Conservation (phyloP, 306 rosid species). For the Trifolium fragiferum region DNA sequence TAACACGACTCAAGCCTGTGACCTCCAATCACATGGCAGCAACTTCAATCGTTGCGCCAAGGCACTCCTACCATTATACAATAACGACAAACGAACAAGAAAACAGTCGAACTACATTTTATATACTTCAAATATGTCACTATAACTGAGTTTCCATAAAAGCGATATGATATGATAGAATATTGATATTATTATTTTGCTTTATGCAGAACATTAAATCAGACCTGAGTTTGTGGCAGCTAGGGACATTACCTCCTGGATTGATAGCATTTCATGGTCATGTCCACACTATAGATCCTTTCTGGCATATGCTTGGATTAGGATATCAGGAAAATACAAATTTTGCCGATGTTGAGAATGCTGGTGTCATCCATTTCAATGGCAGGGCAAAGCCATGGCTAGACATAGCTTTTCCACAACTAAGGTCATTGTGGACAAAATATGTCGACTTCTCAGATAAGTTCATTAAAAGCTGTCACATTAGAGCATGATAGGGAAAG, state of each 20-base stretch:
- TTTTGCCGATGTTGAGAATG: constrained; percentile 66
- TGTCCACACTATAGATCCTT: constrained; percentile 81
- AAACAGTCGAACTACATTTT: constrained; percentile 2
- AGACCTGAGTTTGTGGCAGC: constrained; percentile 96
- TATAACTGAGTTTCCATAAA: constrained; percentile 21
- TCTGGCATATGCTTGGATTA: constrained; percentile 98
- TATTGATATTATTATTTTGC: constrained; percentile 12
- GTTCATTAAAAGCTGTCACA: constrained; percentile 88
- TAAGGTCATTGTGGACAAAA: constrained; percentile 80
- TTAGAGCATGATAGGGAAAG: constrained; percentile 63
- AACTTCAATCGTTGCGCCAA: neutral
- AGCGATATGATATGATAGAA: constrained; percentile 21
- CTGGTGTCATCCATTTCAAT: constrained; percentile 91
- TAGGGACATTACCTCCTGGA: constrained; percentile 98
- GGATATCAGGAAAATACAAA: constrained; percentile 96
- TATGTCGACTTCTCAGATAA: constrained; percentile 85
- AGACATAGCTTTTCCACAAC: constrained; percentile 87
- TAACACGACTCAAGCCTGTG: neutral
- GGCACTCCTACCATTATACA: constrained; percentile 11
- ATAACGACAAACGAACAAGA: neutral
- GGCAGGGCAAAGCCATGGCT: constrained; percentile 99
- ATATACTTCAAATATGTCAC: constrained; percentile 17
- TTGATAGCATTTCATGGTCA: constrained; percentile 97
- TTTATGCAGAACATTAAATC: constrained; percentile 87
- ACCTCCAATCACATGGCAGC: neutral